Evolutionary conservation across 2,329 filamentous ascomycete species (phyloP).

Genomic region (Pseudopyricularia javanii): DNA sequence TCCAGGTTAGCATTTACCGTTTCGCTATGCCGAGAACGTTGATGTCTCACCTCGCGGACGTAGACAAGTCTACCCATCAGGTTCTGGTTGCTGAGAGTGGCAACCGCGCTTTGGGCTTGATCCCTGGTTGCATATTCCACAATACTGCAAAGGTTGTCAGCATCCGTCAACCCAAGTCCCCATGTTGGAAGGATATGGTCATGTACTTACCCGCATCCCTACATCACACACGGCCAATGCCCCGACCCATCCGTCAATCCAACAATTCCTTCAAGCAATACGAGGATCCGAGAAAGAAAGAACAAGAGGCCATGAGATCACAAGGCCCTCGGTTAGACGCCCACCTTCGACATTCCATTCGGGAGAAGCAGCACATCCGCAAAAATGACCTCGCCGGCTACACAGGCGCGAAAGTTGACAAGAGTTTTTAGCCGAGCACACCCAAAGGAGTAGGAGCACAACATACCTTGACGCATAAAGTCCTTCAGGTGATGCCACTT

Average conservation of each 20-base stretch:
- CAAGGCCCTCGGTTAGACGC: slow-evolving; percentile 65
- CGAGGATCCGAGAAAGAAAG: slow-evolving; percentile 8
- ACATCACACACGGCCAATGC: slow-evolving; percentile 73
- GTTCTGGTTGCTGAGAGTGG: slow-evolving; percentile 97
- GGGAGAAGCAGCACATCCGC: slow-evolving; percentile 98
- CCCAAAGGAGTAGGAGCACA: neutral
- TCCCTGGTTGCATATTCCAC: slow-evolving; percentile 99
- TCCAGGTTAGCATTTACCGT: slow-evolving; percentile 4
- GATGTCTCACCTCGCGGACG: slow-evolving; percentile 71
- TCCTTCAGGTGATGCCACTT: slow-evolving; percentile 99
- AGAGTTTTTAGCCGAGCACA: neutral
- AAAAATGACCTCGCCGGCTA: slow-evolving; percentile 98
- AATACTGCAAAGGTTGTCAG: slow-evolving; percentile 51
- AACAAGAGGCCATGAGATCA: slow-evolving; percentile 40
- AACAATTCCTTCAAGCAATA: slow-evolving; percentile 56
- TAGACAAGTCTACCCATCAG: slow-evolving; percentile 98
- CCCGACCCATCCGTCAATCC: slow-evolving; percentile 94
- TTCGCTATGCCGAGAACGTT: neutral
- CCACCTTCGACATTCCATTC: slow-evolving; percentile 99
- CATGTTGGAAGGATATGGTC: neutral
- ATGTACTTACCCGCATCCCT: slow-evolving; percentile 95
- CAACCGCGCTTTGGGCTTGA: slow-evolving; percentile 94
- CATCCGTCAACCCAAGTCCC: neutral
- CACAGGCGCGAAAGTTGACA: slow-evolving; percentile 5
- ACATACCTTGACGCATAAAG: slow-evolving; percentile 98